A percentile compares a stretch with the other conserved stretches of the same genome.
phyloP scores from a whole-genome alignment of 2,329 filamentous ascomycete species.

The Pestalotiopsis sp. region DNA sequence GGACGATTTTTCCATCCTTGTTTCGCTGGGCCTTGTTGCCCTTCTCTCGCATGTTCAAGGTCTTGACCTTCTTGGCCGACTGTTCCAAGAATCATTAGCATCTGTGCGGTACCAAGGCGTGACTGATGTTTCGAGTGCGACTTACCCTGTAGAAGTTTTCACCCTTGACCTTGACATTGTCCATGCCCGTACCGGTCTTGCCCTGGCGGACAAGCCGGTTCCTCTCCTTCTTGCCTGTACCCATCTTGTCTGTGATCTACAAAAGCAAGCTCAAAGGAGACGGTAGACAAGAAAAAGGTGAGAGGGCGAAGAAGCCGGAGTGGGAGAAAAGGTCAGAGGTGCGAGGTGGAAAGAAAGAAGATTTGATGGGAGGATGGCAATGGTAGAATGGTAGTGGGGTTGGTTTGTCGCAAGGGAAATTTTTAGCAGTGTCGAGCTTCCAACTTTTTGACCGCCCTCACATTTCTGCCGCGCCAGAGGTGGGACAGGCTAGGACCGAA shows the following conservation, averaged over 20 bases:
- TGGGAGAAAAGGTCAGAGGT: background rate
- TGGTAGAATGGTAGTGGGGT: slow-evolving; percentile 10
- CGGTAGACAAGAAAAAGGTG: background rate
- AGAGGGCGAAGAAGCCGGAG: background rate
- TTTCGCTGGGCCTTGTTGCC: slow-evolving; percentile 77
- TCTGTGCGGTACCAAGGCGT: slow-evolving; percentile 37
- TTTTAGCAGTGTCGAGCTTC: slow-evolving; percentile 5
- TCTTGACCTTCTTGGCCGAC: slow-evolving; percentile 81
- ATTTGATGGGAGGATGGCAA: background rate
- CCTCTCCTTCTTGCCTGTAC: slow-evolving; percentile 89
- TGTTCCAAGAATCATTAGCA: background rate
- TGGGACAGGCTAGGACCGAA: background rate
- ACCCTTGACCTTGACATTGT: slow-evolving; percentile 90
- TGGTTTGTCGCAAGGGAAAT: slow-evolving; percentile 6
- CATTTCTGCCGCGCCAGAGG: slow-evolving; percentile 14
- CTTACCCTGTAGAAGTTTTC: slow-evolving; percentile 88
- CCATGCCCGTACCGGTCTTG: slow-evolving; percentile 83
- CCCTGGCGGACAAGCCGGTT: slow-evolving; percentile 82
- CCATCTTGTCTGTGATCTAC: slow-evolving; percentile 59
- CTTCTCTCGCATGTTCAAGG: slow-evolving; percentile 87
- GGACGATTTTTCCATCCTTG: slow-evolving; percentile 78
- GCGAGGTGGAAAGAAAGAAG: background rate
- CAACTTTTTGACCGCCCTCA: slow-evolving; percentile 18
- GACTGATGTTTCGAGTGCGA: background rate
- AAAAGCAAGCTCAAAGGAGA: slow-evolving; percentile 3